Evolutionary conservation across 1,284 basidiomycete species (phyloP), one percentile per base, ranked within the genome.

Genomic region (Ustilago vetiveriae): DNA sequence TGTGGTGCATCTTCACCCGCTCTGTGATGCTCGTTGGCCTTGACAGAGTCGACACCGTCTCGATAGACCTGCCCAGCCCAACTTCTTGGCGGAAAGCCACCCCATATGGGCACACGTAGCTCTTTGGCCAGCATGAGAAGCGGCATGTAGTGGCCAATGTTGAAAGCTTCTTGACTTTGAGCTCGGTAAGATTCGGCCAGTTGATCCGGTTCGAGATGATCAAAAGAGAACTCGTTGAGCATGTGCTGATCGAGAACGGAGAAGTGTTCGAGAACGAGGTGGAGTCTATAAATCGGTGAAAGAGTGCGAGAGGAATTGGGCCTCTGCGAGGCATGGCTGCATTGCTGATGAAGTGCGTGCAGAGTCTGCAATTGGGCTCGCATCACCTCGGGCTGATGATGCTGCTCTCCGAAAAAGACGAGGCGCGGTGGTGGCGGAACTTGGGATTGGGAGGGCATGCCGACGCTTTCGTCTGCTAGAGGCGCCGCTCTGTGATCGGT

Each of bases 321-420:
- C 9, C 39, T 33, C 13, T 22, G 21, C 3, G 51, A 58, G 17
- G 49, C 43, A 5, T 33, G 32, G 17, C 38, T 42, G 33, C 62
- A 59, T 27, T 66, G 65, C 26, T 66, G 38, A 36, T 62, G 40
- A 14, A 71, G 58, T 11, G 52, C 59, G 10, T 55, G 54, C 17
- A 75, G 44, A 1, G 64, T 43, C 39, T 77, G 75, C 13, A 77
- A 48, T 36, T 77, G 75, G 6, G 69, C 65, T 13, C 63, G 49
- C 42, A 77, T 50, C 22, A 77, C 75, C 6, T 58, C 35, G 2
- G 74, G 70, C 49, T 77, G 75, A 52, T 77, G 75, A 36, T 77
- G 75, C 33, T 77, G 75, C 44, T 77, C 75, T 30, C 75, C 75
- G 27, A 77, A 73, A 19, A 72, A 77, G 42, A 71, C 48, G 24